Evolutionary conservation across 2,329 filamentous ascomycete species (phyloP), one percentile per base, ranked within the genome.

Genomic region (Macroventuria anomochaeta): DNA sequence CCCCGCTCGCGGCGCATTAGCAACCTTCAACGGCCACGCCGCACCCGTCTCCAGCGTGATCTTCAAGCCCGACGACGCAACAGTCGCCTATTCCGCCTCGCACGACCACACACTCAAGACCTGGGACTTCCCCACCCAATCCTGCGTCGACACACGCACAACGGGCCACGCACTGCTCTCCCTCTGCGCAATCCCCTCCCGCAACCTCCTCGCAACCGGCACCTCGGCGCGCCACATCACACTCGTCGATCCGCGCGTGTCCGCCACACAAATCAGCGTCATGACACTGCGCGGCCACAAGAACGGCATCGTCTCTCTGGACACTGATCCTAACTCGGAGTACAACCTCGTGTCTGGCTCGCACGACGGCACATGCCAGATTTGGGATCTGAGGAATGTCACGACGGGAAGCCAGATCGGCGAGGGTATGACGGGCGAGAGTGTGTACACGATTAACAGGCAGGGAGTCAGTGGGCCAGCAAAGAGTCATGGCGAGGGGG

Each of bases 201-300:
- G 88, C 23, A 77, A 83, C 69, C 77, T 88, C 61, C 76, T 89
- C 28, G 86, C 85, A 12, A 88, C 91, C 18, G 95, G 93, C 54
- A 96, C 91, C 2, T 88, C 88, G 13, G 90, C 91, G 18, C 84
- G 92, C 50, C 91, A 96, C 77, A 90, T 99, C 70, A 93, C 91
- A 0, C 83, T 99, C n/a, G 85, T 97, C 62, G 95, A 99, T 74
- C 93, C 93, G 3, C 86, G 95, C 46, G 88, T 85, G 25, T 89
- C 87, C 3, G 89, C 91, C 3, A 84, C 86, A 1, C 84, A 87
- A 1, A 89, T 93, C 20, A 86, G 88, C 10, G 90, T 91, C 33
- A 90, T 97, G 86, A 96, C 91, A n/a, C 84, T 97, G 17, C 85
- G 91, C 28, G 93, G 93, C 0, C 93, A 97, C 77, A 86, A 86